Conservation (phyloP, 2,329 filamentous ascomycete species). For the Phyllosticta capitalensis region DNA sequence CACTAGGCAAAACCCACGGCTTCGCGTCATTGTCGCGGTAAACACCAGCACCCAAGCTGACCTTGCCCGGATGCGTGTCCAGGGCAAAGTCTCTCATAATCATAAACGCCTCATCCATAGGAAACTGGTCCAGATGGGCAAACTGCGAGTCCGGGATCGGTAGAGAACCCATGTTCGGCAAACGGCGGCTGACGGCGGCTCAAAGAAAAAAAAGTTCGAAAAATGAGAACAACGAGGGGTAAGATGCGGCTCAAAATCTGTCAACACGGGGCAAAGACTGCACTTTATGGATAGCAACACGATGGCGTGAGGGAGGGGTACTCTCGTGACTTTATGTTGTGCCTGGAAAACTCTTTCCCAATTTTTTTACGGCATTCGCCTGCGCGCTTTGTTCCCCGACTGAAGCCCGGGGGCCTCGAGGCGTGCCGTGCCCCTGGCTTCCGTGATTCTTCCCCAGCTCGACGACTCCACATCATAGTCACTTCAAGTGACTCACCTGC, state of each 20-base stretch:
- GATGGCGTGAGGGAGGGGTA: neutral
- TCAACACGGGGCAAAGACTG: neutral
- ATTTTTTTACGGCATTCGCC: neutral
- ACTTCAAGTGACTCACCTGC: neutral
- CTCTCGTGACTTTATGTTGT: constrained; percentile 4
- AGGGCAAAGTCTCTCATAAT: constrained; percentile 11
- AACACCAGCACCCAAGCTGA: constrained; percentile 31
- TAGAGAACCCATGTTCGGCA: constrained; percentile 8
- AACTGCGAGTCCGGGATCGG: constrained; percentile 9
- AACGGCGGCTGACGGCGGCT: constrained; percentile 1
- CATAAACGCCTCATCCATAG: constrained; percentile 9
- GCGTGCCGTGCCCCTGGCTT: neutral
- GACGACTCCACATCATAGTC: neutral
- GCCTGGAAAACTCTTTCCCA: neutral
- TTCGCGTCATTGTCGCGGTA: constrained; percentile 30
- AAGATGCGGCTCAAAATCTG: constrained; percentile 1
- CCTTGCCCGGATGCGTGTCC: constrained; percentile 23
- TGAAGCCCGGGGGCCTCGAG: neutral
- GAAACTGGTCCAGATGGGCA: constrained; percentile 1
- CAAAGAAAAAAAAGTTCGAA: neutral
- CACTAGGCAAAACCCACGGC: constrained; percentile 31
- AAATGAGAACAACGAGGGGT: neutral
- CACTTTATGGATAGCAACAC: neutral
- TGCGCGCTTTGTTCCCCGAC: neutral
- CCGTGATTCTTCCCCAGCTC: neutral